Conservation (phyloP, 176 grass and related monocot genomes). For the Phragmites australis region DNA sequence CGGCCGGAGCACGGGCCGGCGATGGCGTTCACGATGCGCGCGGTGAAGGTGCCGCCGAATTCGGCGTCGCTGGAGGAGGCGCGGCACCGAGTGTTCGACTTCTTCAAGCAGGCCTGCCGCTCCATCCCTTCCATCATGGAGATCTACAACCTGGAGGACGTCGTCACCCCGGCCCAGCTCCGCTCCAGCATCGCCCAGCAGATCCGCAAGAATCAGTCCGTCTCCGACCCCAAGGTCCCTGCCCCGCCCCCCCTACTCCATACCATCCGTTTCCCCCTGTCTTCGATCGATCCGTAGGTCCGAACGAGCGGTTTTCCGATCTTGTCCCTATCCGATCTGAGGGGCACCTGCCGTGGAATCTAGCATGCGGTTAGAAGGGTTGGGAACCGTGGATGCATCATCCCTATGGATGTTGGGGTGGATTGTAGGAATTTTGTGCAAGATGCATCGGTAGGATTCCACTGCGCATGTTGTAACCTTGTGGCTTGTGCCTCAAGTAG, state of each 20-base stretch:
- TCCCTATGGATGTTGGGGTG: background rate
- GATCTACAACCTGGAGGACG: conserved; percentile 88
- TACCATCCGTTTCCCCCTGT: background rate
- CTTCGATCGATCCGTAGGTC: conserved; percentile 10
- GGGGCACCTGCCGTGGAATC: background rate
- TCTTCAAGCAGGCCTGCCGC: conserved; percentile 91
- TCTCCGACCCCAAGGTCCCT: conserved; percentile 71
- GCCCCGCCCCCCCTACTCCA: too few relatives aligned
- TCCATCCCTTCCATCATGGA: conserved; percentile 81
- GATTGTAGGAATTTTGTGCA: background rate
- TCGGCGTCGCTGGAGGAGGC: conserved; percentile 79
- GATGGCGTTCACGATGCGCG: conserved; percentile 75
- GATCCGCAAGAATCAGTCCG: conserved; percentile 70
- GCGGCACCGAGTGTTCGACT: conserved; percentile 70
- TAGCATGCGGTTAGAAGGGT: background rate
- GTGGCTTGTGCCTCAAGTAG: background rate
- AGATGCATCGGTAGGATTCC: background rate
- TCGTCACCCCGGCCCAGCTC: conserved; percentile 79
- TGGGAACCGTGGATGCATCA: background rate
- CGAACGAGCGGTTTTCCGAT: background rate
- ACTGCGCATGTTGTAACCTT: background rate
- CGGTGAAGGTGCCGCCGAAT: conserved; percentile 79
- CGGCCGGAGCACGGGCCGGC: background rate
- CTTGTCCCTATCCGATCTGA: background rate
- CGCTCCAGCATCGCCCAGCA: conserved; percentile 67